Evolutionary conservation across 1,284 basidiomycete genomes (phyloP).

Genomic region (Austropuccinia psidii): DNA sequence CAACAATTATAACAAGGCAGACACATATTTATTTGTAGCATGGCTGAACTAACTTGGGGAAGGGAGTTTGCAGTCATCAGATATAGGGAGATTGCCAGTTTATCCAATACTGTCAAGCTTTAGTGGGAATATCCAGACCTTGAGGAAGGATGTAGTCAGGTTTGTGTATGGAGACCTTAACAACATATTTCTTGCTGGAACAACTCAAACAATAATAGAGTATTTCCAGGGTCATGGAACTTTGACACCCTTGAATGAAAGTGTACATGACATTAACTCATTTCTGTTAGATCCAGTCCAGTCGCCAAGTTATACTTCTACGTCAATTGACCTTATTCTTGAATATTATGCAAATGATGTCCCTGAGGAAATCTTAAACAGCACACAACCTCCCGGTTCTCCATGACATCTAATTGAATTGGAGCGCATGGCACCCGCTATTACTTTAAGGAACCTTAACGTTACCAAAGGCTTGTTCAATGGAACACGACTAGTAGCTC

Average conservation of each 20-base stretch:
- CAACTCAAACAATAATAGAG: no score
- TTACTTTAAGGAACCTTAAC: conserved; percentile 48
- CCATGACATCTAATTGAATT: not conserved
- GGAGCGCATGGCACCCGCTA: conserved; percentile 45
- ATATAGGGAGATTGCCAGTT: no score
- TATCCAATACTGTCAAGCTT: no score
- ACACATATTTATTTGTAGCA: not conserved
- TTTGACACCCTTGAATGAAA: not conserved
- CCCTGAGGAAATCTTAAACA: not conserved
- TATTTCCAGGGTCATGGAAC: not conserved
- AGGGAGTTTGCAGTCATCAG: not conserved
- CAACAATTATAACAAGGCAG: no score
- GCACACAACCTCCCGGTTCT: not conserved
- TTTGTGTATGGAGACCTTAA: not conserved
- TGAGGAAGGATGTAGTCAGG: no score
- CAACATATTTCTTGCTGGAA: no score
- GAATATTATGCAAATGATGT: not conserved
- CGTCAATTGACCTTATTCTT: not conserved
- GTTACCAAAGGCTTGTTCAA: conserved; percentile 49
- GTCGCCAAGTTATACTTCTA: not conserved
- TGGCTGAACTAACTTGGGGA: no score
- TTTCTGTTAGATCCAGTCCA: not conserved
- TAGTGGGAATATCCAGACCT: no score
- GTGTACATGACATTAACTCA: not conserved
- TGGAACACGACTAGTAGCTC: conserved; percentile 46